A percentile compares a stretch with the other conserved stretches of the same genome.
phyloP scores from a whole-genome alignment of 2,329 filamentous ascomycete species.

The Aureobasidium sp. region DNA sequence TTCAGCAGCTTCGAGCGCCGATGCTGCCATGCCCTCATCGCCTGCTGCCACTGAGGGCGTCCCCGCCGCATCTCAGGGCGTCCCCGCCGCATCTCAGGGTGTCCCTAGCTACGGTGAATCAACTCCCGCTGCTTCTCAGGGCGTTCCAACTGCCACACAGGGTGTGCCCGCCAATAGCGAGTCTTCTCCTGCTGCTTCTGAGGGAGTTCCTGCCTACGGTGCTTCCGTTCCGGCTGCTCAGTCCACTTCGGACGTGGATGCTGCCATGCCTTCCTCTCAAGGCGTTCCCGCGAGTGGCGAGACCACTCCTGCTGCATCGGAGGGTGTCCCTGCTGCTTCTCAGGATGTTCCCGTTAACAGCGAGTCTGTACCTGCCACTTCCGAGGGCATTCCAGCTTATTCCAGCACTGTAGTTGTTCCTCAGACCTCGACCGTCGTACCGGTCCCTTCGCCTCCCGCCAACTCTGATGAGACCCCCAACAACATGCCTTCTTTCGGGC shows the following conservation, averaged over 20 bases:
- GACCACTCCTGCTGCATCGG: not conserved
- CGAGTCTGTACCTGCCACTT: not conserved
- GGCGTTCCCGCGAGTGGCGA: not conserved
- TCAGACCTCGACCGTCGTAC: not conserved
- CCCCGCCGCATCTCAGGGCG: not conserved
- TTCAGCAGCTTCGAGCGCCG: not conserved
- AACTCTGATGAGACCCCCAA: constrained; percentile 11
- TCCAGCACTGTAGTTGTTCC: not conserved
- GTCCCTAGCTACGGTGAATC: not conserved
- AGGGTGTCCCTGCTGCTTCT: not conserved
- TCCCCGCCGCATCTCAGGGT: not conserved
- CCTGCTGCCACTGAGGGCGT: not conserved
- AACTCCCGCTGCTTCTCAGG: not conserved
- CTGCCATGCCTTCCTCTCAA: not conserved
- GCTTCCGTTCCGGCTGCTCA: not conserved
- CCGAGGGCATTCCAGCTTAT: not conserved
- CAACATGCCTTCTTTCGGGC: constrained; percentile 14
- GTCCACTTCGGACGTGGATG: not conserved
- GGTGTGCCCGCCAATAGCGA: not conserved
- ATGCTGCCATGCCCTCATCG: not conserved
- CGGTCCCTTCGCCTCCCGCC: constrained; percentile 1
- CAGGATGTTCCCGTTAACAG: not conserved
- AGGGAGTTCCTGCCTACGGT: not conserved
- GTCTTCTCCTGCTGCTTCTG: not conserved
- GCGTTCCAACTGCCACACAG: not conserved